A percentile compares a stretch with the other conserved stretches of the same genome.
Conservation (phyloP, 306 rosid species). For the Inga leiocalycina region DNA sequence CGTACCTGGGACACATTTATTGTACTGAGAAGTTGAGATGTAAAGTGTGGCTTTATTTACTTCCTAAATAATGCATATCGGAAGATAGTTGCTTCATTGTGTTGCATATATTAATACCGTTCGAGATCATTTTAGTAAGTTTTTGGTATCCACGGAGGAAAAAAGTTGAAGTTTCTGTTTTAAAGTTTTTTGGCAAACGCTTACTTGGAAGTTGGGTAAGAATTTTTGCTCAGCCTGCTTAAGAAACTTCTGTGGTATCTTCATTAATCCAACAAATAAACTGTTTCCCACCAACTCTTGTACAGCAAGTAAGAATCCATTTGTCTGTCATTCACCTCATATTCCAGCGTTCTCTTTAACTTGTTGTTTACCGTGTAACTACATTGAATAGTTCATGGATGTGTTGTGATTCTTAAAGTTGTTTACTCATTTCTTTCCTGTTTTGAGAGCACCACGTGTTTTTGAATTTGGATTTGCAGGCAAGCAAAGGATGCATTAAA, state of each 20-base stretch:
- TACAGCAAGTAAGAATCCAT: neutral
- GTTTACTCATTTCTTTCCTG: neutral
- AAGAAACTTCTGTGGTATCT: conserved; percentile 4
- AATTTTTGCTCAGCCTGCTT: neutral
- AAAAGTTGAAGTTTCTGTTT: neutral
- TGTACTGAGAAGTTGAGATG: neutral
- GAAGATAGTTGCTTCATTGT: neutral
- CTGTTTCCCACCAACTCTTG: neutral
- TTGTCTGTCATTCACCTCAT: neutral
- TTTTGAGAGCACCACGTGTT: neutral
- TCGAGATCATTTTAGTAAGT: neutral
- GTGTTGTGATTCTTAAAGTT: neutral
- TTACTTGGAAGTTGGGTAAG: neutral
- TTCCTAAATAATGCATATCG: neutral
- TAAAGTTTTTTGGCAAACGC: neutral
- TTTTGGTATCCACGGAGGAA: neutral
- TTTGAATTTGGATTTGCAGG: conserved; percentile 45
- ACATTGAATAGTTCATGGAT: neutral
- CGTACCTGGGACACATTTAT: neutral
- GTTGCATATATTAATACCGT: neutral
- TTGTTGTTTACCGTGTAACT: neutral
- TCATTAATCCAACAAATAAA: neutral
- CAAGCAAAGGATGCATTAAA: conserved; percentile 77
- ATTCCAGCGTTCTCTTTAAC: neutral
- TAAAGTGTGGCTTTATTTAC: neutral